Conservation (phyloP, 2,329 filamentous ascomycete species). For the Graphilbum ipis-grandicollis region DNA sequence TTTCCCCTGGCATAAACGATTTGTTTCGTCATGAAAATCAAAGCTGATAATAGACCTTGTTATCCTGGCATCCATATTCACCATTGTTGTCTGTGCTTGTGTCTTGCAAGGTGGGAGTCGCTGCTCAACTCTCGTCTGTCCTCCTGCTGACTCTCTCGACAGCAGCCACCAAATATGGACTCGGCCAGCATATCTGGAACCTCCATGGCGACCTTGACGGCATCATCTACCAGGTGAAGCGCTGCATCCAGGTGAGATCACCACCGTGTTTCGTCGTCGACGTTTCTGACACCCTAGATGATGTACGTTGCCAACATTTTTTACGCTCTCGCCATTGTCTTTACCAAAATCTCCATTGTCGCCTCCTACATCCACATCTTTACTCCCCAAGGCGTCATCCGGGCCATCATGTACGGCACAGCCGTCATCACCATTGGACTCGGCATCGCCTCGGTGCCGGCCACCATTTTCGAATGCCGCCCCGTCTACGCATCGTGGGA, state of each 20-base stretch:
- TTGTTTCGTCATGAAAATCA: background rate
- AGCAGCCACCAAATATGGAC: slow-evolving; percentile 9
- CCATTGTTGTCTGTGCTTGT: slow-evolving; percentile 8
- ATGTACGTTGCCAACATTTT: slow-evolving; percentile 13
- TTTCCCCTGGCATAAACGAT: no score
- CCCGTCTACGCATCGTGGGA: slow-evolving; percentile 14
- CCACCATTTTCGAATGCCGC: slow-evolving; percentile 14
- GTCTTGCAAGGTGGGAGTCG: slow-evolving; percentile 6
- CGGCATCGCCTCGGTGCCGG: slow-evolving; percentile 11
- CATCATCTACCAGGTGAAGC: slow-evolving; percentile 7
- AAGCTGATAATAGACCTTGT: background rate
- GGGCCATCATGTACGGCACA: slow-evolving; percentile 14
- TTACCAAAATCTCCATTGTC: slow-evolving; percentile 15
- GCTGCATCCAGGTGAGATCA: slow-evolving; percentile 5
- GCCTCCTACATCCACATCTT: slow-evolving; percentile 15
- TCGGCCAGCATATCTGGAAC: slow-evolving; percentile 14
- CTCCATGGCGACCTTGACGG: slow-evolving; percentile 6
- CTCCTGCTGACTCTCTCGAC: background rate
- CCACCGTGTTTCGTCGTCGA: background rate
- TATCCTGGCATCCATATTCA: slow-evolving; percentile 10
- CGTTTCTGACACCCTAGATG: slow-evolving; percentile 4
- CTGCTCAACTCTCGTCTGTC: background rate
- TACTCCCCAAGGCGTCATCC: slow-evolving; percentile 13
- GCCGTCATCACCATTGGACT: slow-evolving; percentile 13
- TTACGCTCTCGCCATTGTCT: slow-evolving; percentile 11